Percentiles rank a stretch among this genome's conserved stretches.
These are phyloP conservation scores for Globisporangium ultimum DNA, from an alignment of 352 stramenopile species.

Conservation along the genomic window DNA sequence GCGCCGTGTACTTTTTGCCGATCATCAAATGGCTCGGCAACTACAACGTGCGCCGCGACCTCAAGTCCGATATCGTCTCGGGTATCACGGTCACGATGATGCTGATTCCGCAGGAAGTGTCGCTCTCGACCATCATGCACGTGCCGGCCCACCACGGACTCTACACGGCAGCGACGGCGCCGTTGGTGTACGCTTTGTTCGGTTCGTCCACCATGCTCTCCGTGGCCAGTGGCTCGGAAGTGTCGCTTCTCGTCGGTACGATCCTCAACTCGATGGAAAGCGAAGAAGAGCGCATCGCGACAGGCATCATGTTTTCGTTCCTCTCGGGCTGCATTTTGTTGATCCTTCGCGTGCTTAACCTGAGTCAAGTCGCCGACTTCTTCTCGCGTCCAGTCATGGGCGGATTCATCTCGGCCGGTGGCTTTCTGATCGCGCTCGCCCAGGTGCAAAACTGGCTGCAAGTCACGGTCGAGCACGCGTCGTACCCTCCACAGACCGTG, in stretches of 20 bases:
- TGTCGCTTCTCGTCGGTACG: constrained; percentile 47
- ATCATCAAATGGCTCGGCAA: constrained; percentile 53
- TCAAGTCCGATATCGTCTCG: constrained; percentile 52
- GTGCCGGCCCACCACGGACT: constrained; percentile 83
- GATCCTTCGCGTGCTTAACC: constrained; percentile 66
- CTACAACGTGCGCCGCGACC: constrained; percentile 43
- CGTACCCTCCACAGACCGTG: constrained; percentile 46
- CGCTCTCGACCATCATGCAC: constrained; percentile 83
- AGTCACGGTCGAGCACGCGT: constrained; percentile 46
- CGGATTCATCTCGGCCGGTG: too few species aligned
- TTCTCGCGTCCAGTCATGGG: constrained; percentile 86
- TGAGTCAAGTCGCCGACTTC: constrained; percentile 86
- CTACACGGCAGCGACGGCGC: constrained; percentile 81
- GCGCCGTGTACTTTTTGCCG: constrained; percentile 22
- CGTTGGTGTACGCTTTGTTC: constrained; percentile 84
- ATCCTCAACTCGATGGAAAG: constrained; percentile 43
- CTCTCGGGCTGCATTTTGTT: constrained; percentile 75
- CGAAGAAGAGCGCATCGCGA: constrained; percentile 38
- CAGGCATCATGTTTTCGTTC: constrained; percentile 53
- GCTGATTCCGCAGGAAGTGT: constrained; percentile 87
- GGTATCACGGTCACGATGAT: constrained; percentile 77
- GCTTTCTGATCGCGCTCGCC: constrained; percentile 87
- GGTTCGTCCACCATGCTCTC: constrained; percentile 76
- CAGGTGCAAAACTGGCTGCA: constrained; percentile 83
- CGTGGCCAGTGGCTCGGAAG: constrained; percentile 70